Evolutionary conservation across 225 moss, liverwort and hornwort species (phyloP), one percentile per base, ranked within the genome.

Genomic region (Antitrichia curtipendula): DNA sequence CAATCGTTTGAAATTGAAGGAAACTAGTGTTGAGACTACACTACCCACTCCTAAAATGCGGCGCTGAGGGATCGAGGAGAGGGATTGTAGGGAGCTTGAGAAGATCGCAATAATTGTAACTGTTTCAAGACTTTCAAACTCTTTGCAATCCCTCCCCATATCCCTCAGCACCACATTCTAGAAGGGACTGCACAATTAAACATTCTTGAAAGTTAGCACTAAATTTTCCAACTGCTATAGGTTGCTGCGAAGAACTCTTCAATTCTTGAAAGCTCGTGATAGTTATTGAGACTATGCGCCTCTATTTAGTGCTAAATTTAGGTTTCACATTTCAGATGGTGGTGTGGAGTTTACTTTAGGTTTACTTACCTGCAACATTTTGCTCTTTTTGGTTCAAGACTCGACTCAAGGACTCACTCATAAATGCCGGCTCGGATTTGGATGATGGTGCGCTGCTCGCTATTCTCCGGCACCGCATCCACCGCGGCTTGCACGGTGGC

Each of bases 351-450:
- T 50, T 23, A 31, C 53, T 53, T 69, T 25, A 56, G 54, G 70
- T 41, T 49, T 41, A 40, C 56, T 41, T 83, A 41, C n/a, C 53
- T 56, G 18, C 14, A 69, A 7, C 40, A 69, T 53, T 83, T 52
- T 40, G 70, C 27, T 40, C 47, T 36, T 31, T 63, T 45, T 36
- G 40, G 36, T 34, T 79, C 43, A 47, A 78, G 78, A 78, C 34
- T 68, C 38, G 56, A 68, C 13, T 22, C 22, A 17, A 80, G 76
- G 38, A 83, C 94, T 89, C 78, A 95, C 95, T 93, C 88, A 45
- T 94, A 94, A 82, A 94, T 87, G 86, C 95, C 95, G 85, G 95
- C 95, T 87, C 87, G 83, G 71, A 95, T 92, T 76, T 92, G 92
- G 66, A 95, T 95, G 61, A 92, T 91, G 71, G 92, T 92, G 15